Percentiles rank a stretch among this genome's conserved stretches.
phyloP scores from a whole-genome alignment of 2,329 filamentous ascomycete species.

The Biscogniauxia sp. region DNA sequence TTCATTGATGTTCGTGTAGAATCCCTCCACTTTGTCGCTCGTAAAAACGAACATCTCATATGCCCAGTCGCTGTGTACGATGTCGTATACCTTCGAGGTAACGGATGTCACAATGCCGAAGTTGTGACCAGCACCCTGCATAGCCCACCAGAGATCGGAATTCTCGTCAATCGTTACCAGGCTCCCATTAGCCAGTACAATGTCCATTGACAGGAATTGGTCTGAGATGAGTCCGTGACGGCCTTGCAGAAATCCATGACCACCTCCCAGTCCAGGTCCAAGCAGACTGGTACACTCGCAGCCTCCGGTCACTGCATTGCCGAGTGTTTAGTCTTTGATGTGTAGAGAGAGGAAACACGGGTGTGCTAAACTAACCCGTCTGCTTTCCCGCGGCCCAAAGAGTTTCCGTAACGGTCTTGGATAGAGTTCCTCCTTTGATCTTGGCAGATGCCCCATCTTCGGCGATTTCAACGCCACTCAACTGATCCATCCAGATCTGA shows the following conservation, averaged over 20 bases:
- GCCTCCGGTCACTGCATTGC: conserved; percentile 35
- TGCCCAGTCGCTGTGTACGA: conserved; percentile 38
- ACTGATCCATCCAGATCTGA: conserved; percentile 37
- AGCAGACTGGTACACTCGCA: conserved; percentile 47
- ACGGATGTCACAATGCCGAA: conserved; percentile 56
- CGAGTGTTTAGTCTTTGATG: not conserved
- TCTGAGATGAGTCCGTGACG: conserved; percentile 52
- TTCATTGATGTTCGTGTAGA: conserved; percentile 47
- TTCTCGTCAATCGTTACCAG: conserved; percentile 37
- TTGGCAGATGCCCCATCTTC: conserved; percentile 35
- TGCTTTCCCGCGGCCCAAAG: conserved; percentile 43
- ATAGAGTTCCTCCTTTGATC: conserved; percentile 39
- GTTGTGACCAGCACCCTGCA: conserved; percentile 58
- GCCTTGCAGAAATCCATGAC: conserved; percentile 54
- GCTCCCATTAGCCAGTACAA: conserved; percentile 51
- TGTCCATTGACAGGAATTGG: conserved; percentile 48
- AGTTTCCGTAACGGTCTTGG: conserved; percentile 36
- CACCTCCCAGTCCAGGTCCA: conserved; percentile 54
- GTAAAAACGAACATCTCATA: conserved; percentile 44
- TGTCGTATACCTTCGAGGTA: conserved; percentile 48
- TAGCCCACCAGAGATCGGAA: conserved; percentile 56
- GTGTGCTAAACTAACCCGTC: conserved; percentile 27
- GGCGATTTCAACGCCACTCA: conserved; percentile 35
- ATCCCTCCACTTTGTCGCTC: conserved; percentile 46
- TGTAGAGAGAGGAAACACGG: not conserved